Conservation (phyloP, 208 protist genomes). For the Acanthamoeba royreba region DNA sequence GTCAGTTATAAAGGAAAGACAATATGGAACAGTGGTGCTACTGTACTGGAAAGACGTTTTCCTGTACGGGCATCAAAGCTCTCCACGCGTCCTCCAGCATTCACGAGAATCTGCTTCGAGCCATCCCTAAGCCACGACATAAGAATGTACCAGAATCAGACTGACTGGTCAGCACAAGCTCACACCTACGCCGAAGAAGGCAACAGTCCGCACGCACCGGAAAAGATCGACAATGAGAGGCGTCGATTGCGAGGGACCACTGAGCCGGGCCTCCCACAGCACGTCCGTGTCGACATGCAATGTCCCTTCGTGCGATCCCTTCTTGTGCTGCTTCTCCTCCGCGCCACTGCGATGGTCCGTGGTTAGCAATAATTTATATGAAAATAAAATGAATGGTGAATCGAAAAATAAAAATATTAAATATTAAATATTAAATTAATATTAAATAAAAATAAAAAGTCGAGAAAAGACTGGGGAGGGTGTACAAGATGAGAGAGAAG, state of each 20-base stretch:
- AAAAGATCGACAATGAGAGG: neutral
- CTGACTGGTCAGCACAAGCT: neutral
- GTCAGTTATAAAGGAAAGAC: neutral
- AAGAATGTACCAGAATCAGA: neutral
- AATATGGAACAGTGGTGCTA: neutral
- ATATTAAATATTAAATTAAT: neutral
- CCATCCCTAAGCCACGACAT: neutral
- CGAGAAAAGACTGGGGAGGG: neutral
- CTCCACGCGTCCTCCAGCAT: neutral
- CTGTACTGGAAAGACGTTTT: neutral
- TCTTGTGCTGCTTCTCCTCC: neutral
- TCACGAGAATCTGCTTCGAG: neutral
- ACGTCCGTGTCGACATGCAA: neutral
- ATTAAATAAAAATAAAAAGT: neutral
- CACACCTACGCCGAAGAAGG: neutral
- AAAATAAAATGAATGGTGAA: neutral
- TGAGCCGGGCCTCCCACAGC: neutral
- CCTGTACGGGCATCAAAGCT: neutral
- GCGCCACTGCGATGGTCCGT: neutral
- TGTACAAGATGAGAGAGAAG: neutral
- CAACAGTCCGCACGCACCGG: neutral
- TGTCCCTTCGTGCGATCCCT: neutral
- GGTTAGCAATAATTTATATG: neutral
- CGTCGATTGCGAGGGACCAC: neutral
- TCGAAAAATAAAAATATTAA: neutral